These are phyloP conservation scores for Claviceps monticola DNA, from an alignment of 2,329 filamentous ascomycete species.

Conservation along the genomic window DNA sequence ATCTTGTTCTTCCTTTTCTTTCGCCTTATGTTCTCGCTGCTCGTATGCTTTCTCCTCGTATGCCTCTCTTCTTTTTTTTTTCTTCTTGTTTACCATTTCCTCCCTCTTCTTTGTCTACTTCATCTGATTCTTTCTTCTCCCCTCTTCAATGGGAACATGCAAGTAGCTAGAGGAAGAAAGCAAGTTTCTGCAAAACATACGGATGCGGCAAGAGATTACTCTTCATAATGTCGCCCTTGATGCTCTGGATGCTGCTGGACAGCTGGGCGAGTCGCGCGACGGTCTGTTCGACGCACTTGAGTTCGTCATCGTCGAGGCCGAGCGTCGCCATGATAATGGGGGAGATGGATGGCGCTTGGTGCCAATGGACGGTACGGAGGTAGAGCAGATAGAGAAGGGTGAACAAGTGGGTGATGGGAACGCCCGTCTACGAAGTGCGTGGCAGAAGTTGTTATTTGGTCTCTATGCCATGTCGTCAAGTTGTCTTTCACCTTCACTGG, in stretches of 20 bases:
- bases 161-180: neutral
- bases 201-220: slow-evolving; percentile 54
- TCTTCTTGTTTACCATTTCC: neutral
- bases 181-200: slow-evolving; percentile 26
- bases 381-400: neutral
- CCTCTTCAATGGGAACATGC: too few species aligned
- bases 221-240: slow-evolving; percentile 45
- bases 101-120: neutral
- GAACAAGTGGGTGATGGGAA: neutral
- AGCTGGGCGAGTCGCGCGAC: slow-evolving; percentile 56
- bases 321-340: slow-evolving; percentile 26
- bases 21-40: too few species aligned
- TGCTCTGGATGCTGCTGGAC: slow-evolving; percentile 50
- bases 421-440: neutral
- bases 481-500: neutral
- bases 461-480: neutral
- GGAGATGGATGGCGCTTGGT: neutral
- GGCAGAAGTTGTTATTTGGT: neutral
- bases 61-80: neutral
- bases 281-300: slow-evolving; percentile 57
- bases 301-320: slow-evolving; percentile 42
- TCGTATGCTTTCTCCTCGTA: too few species aligned
- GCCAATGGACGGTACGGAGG: too few species aligned
- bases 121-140: too few species aligned
- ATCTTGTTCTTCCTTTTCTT: too few species aligned